Conservation (phyloP, 2,329 filamentous ascomycete genomes). For the Leptographium lundbergii region DNA sequence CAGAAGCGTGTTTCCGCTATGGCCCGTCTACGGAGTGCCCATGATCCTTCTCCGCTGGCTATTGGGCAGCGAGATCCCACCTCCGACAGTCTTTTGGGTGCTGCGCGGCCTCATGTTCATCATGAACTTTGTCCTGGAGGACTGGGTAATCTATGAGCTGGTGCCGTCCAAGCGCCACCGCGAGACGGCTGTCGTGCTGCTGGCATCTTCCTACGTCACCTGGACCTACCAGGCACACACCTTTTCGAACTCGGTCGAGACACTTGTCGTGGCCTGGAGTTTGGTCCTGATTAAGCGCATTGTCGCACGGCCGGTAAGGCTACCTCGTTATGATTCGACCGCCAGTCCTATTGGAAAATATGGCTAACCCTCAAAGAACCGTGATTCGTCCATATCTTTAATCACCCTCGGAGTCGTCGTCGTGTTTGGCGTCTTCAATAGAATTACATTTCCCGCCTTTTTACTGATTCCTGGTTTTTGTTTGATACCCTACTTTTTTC, state of each 20-base stretch:
- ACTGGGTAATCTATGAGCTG: conserved; percentile 93
- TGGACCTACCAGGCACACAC: conserved; percentile 99
- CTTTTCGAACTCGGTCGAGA: conserved; percentile 96
- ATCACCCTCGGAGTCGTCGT: conserved; percentile 66
- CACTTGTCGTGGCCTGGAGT: conserved; percentile 83
- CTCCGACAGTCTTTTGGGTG: conserved; percentile 81
- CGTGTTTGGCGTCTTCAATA: conserved; percentile 85
- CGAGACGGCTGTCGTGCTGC: conserved; percentile 63
- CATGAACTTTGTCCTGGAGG: conserved; percentile 89
- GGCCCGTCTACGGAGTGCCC: conserved; percentile 86
- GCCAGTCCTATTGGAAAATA: conserved; percentile 38
- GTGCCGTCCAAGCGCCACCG: conserved; percentile 62
- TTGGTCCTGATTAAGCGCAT: conserved; percentile 85
- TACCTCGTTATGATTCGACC: conserved; percentile 23
- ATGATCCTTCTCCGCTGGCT: conserved; percentile 90
- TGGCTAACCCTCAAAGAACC: conserved; percentile 30
- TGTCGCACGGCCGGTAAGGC: conserved; percentile 31
- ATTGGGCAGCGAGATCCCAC: conserved; percentile 69
- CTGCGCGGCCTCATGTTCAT: conserved; percentile 85
- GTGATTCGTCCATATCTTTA: conserved; percentile 65
- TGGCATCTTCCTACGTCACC: conserved; percentile 94
- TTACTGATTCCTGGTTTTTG: conserved; percentile 71
- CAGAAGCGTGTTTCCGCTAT: conserved; percentile 91
- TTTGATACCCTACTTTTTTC: conserved; percentile 72
- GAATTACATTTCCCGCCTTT: conserved; percentile 94